Base-by-base conservation (phyloP, 2,329 filamentous ascomycete genomes). In the Metarhizium sp. region DNA sequence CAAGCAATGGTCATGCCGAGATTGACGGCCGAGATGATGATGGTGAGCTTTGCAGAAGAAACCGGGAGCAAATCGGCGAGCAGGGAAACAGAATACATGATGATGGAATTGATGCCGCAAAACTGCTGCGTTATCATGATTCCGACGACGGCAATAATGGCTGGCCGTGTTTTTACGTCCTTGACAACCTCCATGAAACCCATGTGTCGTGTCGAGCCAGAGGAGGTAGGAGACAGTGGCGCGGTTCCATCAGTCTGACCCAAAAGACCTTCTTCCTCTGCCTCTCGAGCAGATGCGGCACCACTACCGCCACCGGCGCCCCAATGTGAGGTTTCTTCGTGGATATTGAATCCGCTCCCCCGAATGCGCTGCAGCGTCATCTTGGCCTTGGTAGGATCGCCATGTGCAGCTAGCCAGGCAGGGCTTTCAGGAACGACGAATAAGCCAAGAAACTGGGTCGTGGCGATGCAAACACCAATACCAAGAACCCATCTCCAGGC, bases 1-100 rank as follows among this genome's bases (percentile, higher is more conserved):
- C 90, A 92, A 3, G 81, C 81, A 18, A 89, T 75, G 0, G 94
- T 97, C 52, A 89, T 89, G 63, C 90, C 64, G 40, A 99, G 82
- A 71, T 97, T 97, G 66, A 96, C 81, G 13, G 84, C 79, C 0
- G 91, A 96, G 57, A 97, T 91, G 54, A 88, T 73, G 58, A 97
- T 92, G 54, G 92, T 95, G 53, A 99, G 79, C 1, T 95, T 74
- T 0, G 87, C 87, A 0, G 92, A 92, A 59, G 85, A 90, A 50
- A 90, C 82, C 3, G 90, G 87, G 0, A 99, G 80, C 2, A 97
- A 80, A 59, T 85, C 84, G 36, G 87, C 84, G 14, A 99, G 80
- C 1, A 99, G 83, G 0, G 89, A 91, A 6, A 97, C 94, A 2
- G 92, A 95, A 71, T 99, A 99, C 92, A 99, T 96, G 72, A 97